Evolutionary conservation across 2,329 filamentous ascomycete species (phyloP), one percentile per base, ranked within the genome.

Genomic region (Sporothrix luriei): DNA sequence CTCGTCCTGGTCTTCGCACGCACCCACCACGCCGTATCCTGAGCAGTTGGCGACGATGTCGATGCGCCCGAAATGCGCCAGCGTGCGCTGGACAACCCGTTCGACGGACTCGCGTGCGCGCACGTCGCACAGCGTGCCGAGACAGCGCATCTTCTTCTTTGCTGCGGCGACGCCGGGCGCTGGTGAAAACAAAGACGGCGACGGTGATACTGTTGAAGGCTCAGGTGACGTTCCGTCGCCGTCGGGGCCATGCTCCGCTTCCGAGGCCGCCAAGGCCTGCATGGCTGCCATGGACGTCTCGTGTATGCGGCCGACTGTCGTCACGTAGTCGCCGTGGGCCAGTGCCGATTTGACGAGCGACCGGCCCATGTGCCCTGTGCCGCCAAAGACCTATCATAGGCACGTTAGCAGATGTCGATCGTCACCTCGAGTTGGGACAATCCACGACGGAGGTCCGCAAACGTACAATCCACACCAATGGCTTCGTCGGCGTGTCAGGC

Each of bases 1-100:
- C 78, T 97, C 93, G 78, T 97, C 93, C 81, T 98, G 95, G 80
- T 98, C 95, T 80, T 98, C 95, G 79, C 94, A 97, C 1, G 94
- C 90, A 38, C 93, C 94, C 74, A 98, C 97, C 68, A 99, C 93
- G 68, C 94, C 94, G 80, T 97, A 97, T 19, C 94, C 94, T 14
- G 93, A 94, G 80, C 93, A 97, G 79, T 97, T 98, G 75, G 91
- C 94, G 70, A 98, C 90, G 66, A 97, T 87, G 77, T 98, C 94
- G 73, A 97, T 86, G 71, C 88, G 88, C 0, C 91, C 91, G 81
- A 95, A 98, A 71, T 87, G 88, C 48, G 86, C 82, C 59, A 97
- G 85, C 6, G 91, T 89, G 71, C 82, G 84, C 74, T 91, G 85
- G 66, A 97, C 86, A 1, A 91, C 91, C 40, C 84, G 82, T 46